Base-by-base conservation (phyloP, 225 moss, liverwort and hornwort genomes). In the Polytrichum commune region DNA sequence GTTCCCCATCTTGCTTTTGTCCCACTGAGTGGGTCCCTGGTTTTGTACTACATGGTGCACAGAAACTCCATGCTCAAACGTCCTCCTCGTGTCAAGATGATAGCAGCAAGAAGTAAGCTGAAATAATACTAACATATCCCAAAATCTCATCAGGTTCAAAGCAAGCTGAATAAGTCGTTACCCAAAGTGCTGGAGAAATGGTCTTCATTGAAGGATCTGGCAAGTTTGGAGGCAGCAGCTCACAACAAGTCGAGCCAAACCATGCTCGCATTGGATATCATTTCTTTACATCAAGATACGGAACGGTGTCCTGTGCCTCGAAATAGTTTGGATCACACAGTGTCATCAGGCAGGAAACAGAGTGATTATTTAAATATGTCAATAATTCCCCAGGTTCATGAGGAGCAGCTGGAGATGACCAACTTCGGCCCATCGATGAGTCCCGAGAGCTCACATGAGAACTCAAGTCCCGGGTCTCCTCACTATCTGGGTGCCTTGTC, bases 141-240 rank as follows among this genome's bases (percentile, higher is more conserved):
- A 13, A 46, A 46, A 13, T 46, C 16, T 46, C 16, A 55, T 56
- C 77, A 88, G 87, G 82, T 79, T 30, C 79, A 79, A 64, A 79
- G 71, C 73, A 88, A 84, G 79, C 66, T 84, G 7, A 71, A 61
- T 66, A 75, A 75, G n/a, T 69, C 81, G 6, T 32, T 84, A 67
- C 75, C 87, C 27, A 60, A 71, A 70, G 79, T 84, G 57, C 10
- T 77, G 28, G 84, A 79, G 66, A 58, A n/a, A 53, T 67, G 78
- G 79, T 61, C 87, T 66, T 68, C 79, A 28, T 9, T 1, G 8
- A 74, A 60, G 35, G 77, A 84, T 19, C 29, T 77, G 61, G 56
- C 64, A 29, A 53, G 54, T 38, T 18, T 71, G 74, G 67, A 67
- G 29, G n/a, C 63, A 26, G n/a, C 56, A 65, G 60, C 27, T 57